Evolutionary conservation across 176 grass and related monocot genomes (phyloP).

Genomic region (Eragrostis curvula): DNA sequence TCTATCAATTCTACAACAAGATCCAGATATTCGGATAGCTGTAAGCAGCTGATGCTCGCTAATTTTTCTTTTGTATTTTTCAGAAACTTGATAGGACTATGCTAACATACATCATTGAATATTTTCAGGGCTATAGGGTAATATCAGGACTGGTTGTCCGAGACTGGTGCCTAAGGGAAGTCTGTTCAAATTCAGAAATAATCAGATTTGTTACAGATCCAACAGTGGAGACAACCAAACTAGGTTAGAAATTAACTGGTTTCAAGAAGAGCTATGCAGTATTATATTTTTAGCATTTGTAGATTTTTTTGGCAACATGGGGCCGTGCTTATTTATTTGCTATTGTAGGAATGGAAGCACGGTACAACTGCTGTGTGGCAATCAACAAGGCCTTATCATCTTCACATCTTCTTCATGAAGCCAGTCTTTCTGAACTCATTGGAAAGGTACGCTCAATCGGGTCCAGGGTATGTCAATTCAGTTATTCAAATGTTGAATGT

Average conservation of each 20-base stretch:
- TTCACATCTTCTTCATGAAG: conserved; percentile 71
- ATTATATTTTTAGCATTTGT: conserved; percentile 30
- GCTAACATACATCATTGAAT: conserved; percentile 24
- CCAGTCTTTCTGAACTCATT: conserved; percentile 55
- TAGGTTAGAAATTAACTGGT: conserved; percentile 50
- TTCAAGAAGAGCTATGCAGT: background rate
- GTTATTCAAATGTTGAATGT: background rate
- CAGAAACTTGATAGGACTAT: background rate
- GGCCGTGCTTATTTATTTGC: conserved; percentile 12
- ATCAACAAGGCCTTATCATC: conserved; percentile 74
- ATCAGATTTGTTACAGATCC: conserved; percentile 76
- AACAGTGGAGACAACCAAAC: conserved; percentile 69
- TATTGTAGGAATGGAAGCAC: conserved; percentile 79
- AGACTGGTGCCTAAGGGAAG: conserved; percentile 82
- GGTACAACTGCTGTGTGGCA: conserved; percentile 64
- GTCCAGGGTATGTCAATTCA: conserved; percentile 7
- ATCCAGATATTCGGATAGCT: conserved; percentile 78
- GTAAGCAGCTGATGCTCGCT: conserved; percentile 56
- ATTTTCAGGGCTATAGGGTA: conserved; percentile 74
- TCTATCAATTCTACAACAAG: conserved; percentile 77
- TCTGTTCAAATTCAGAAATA: conserved; percentile 80
- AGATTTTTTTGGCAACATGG: background rate
- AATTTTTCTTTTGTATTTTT: conserved; percentile 22
- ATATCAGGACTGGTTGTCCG: conserved; percentile 67
- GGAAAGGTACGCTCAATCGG: conserved; percentile 60